Conservation (phyloP, 2,329 filamentous ascomycete genomes). For the Fonsecaea pedrosoi region DNA sequence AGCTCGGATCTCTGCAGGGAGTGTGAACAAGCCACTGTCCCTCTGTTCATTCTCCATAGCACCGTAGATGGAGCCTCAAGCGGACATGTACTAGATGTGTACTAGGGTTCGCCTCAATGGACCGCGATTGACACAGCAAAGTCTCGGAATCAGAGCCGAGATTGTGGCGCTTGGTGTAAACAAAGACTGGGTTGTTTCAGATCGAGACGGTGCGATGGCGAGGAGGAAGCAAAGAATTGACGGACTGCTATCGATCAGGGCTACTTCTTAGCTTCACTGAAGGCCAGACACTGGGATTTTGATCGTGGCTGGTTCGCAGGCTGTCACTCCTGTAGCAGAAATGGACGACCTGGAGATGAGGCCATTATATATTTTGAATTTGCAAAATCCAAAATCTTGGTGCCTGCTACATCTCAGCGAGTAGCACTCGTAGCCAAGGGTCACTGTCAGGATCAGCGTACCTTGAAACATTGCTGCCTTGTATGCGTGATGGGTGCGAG, state of each 20-base stretch:
- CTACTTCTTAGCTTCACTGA: neutral
- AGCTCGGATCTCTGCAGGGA: conserved; percentile 60
- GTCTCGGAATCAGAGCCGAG: conserved; percentile 1
- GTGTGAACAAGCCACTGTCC: conserved; percentile 45
- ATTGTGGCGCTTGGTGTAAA: neutral
- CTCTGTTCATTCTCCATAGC: conserved; percentile 29
- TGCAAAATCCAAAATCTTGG: neutral
- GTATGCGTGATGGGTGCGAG: neutral
- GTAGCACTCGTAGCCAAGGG: too few relatives aligned
- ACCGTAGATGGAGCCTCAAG: conserved; percentile 5
- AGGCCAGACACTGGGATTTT: neutral
- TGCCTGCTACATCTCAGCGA: neutral
- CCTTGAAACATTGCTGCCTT: neutral
- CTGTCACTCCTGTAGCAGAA: neutral
- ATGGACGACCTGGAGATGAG: neutral
- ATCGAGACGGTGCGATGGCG: conserved; percentile 3
- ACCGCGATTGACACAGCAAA: neutral
- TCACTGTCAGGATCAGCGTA: neutral
- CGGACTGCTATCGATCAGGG: neutral
- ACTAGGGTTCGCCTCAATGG: neutral
- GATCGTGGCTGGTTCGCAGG: neutral
- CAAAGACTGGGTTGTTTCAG: conserved; percentile 2
- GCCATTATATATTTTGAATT: neutral
- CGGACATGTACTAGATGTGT: neutral
- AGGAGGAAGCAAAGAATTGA: neutral